Conservation (phyloP, 768 basidiomycete genomes). For the Auriscalpium microsporum region DNA sequence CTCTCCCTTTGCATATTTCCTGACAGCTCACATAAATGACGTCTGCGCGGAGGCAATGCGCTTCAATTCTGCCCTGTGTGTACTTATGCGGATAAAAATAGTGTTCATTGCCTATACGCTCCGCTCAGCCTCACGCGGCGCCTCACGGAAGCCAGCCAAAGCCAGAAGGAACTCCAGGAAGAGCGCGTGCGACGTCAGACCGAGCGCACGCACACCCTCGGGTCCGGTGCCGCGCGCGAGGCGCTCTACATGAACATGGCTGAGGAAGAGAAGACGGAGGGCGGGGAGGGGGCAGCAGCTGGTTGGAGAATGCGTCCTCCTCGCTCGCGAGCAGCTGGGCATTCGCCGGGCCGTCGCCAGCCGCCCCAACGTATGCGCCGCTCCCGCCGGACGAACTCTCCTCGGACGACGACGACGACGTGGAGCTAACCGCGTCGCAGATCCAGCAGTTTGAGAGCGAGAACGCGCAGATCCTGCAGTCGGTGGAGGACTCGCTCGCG, state of each 20-base stretch:
- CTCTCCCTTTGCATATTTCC: too few relatives aligned
- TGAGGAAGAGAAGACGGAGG: slow-evolving; percentile 8
- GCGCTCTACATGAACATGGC: slow-evolving; percentile 24
- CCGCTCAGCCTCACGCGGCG: slow-evolving; percentile 73
- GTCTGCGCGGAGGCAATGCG: too few relatives aligned
- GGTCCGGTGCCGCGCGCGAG: slow-evolving; percentile 67
- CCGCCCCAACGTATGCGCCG: slow-evolving; percentile 15
- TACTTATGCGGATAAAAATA: too few relatives aligned
- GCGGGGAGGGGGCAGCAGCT: slow-evolving; percentile 32
- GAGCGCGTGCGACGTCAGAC: slow-evolving; percentile 83
- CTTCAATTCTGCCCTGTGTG: too few relatives aligned
- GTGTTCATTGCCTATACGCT: too few relatives aligned
- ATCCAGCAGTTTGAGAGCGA: slow-evolving; percentile 91
- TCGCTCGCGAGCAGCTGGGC: slow-evolving; percentile 35
- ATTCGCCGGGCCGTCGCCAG: slow-evolving; percentile 34
- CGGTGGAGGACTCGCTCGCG: slow-evolving; percentile 78
- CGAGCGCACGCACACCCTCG: slow-evolving; percentile 77
- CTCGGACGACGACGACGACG: slow-evolving; percentile 58
- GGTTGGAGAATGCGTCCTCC: slow-evolving; percentile 35
- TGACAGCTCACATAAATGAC: too few relatives aligned
- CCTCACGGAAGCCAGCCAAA: slow-evolving; percentile 70
- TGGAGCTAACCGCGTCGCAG: slow-evolving; percentile 78
- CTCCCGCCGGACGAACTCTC: slow-evolving; percentile 35
- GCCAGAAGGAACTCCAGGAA: slow-evolving; percentile 85
- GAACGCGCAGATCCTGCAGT: slow-evolving; percentile 77